These are phyloP conservation scores for Erythrophleum ivorense DNA, from an alignment of 331 rosid genomes.

Conservation along the genomic window DNA sequence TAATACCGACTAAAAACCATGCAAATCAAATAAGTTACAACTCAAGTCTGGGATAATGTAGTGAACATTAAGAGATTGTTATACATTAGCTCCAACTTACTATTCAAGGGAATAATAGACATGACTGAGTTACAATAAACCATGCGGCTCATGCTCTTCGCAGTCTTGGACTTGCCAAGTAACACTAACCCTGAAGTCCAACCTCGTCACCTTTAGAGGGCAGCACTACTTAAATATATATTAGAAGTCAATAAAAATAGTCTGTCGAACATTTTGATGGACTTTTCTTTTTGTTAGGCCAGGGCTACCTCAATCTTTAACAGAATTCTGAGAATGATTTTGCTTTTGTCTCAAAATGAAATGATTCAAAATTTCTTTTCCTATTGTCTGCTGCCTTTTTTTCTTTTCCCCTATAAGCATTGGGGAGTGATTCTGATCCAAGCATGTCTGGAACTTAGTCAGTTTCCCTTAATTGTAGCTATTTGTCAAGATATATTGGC, in stretches of 20 bases:
- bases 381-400: too few species aligned
- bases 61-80: too few species aligned
- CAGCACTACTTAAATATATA: not conserved
- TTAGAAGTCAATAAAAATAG: too few species aligned
- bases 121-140: not conserved
- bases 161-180: conserved; percentile 15
- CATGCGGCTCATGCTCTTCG: conserved; percentile 6
- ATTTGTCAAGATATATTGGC: not conserved
- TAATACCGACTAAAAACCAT: not conserved
- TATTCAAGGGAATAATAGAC: not conserved
- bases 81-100: too few species aligned
- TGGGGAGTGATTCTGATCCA: not conserved
- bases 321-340: not conserved
- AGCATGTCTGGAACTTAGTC: not conserved
- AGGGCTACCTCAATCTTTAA: not conserved
- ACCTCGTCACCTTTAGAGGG: not conserved
- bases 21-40: conserved; percentile 28
- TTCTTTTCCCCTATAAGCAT: too few species aligned
- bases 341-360: not conserved
- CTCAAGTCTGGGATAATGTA: too few species aligned
- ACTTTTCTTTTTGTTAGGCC: not conserved
- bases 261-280: conserved; percentile 11
- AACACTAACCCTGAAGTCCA: conserved; percentile 23
- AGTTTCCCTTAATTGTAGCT: not conserved
- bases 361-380: not conserved